Percentiles rank a stretch among this genome's conserved stretches.
Conservation (phyloP, 148 eudicot genomes). For the Limonium bicolor region DNA sequence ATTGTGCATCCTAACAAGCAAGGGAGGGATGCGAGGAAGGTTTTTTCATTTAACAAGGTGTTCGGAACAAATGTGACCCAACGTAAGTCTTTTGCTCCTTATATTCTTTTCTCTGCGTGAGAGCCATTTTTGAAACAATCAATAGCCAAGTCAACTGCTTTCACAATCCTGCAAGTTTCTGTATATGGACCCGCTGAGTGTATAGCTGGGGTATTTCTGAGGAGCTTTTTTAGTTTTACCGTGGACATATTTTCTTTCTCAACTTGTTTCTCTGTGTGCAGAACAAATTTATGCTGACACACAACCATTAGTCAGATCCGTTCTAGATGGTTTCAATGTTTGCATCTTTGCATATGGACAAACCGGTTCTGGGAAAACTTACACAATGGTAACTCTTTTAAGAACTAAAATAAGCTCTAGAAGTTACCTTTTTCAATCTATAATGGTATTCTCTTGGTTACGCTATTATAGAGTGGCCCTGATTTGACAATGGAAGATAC, state of each 20-base stretch:
- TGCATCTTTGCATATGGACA: conserved; percentile 98
- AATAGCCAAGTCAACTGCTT: too few species aligned
- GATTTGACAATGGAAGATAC: conserved; percentile 64
- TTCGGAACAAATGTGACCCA: conserved; percentile 63
- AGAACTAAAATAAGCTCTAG: not conserved
- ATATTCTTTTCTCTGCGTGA: not conserved
- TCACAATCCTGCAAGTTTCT: not conserved
- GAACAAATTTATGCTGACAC: conserved; percentile 88
- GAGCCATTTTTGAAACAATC: too few species aligned
- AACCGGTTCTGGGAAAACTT: conserved; percentile 98
- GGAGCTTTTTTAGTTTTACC: too few species aligned
- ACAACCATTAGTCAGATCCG: conserved; percentile 78
- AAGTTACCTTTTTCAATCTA: not conserved
- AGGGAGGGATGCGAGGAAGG: conserved; percentile 76
- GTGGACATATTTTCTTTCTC: not conserved
- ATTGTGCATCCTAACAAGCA: conserved; percentile 75
- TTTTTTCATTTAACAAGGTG: conserved; percentile 81
- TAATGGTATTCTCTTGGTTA: not conserved
- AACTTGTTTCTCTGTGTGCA: conserved; percentile 16
- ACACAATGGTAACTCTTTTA: conserved; percentile 59
- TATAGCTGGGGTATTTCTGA: too few species aligned
- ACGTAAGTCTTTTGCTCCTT: conserved; percentile 26
- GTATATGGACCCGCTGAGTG: too few species aligned
- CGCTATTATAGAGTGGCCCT: conserved; percentile 73
- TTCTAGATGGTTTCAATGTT: conserved; percentile 82